Base-by-base conservation (phyloP, 805 yeast genomes). In the Kluyveromyces siamensis region DNA sequence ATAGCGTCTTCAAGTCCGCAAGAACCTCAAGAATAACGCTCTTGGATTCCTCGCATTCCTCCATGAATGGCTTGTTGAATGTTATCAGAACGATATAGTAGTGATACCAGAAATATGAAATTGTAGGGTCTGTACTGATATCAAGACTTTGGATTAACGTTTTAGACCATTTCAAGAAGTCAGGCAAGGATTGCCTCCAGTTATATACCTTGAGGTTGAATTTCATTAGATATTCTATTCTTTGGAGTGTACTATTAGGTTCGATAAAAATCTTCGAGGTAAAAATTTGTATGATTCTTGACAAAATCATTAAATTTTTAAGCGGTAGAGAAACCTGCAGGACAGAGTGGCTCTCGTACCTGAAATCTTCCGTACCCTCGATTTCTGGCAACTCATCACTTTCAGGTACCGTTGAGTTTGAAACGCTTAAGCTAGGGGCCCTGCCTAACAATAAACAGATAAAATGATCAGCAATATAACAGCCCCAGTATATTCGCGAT, bases 401-500 rank as follows among this genome's bases (percentile, higher is more conserved):
- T 51, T 78, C 83, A 0, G 80, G 79, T 13, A 81, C 77, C 0
- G 84, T 74, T 0, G 85, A 78, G 53, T 81, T 81, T 41, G 75
- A 70, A 45, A 76, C 69, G 55, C 79, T 76, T 45, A 81, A 60
- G 1, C 75, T 63, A 0, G 82, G 73, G 0, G 84, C 83, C 46
- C 84, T 64, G 2, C 87, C 87, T 43, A 80, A 62, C 45, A 80
- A 66, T 37, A 80, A 63, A 57, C 83, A 75, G 36, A 80, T 77
- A 55, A 80, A 76, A 58, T 79, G 84, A 60, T 81, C 87, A 2
- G 81, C 82, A 49, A 80, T 66, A 59, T 75, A 81, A 45, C 81
- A 74, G 3, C 86, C 86, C 87, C 87, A 81, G 58, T 77, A 78
- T 10, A 81, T 76, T 50, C 87, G 66, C 45, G 80, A 73, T 50